Evolutionary conservation across 2,329 filamentous ascomycete genomes (phyloP), one percentile per base, ranked within the genome.

Genomic region (Monosporascus sp.): DNA sequence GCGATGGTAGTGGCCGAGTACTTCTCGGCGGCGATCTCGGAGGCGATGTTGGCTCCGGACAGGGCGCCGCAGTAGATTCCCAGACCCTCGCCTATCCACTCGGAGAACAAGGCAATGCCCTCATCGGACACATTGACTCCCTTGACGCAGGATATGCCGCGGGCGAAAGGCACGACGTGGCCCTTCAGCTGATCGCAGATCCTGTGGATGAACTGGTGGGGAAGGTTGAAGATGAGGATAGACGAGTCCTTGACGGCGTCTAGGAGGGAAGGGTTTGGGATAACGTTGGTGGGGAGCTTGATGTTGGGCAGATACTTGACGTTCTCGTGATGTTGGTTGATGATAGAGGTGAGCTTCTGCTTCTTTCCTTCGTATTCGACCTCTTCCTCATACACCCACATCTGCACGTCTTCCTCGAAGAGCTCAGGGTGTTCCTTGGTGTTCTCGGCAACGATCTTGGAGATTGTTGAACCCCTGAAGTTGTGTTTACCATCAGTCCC

Each of bases 361-460:
- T 87, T 83, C 58, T 83, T 78, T 58, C 83, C 80, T 65, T 81
- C 80, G 38, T 81, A 77, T 51, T 82, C 81, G 59, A 96, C 86
- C 24, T 96, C 83, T 72, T 99, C 94, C 74, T 99, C 94, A 69
- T 85, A 97, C 66, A 99, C 95, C 94, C 94, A 99, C 94, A 99
- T 97, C 74, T 96, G 90, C 50, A 99, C 91, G 57, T 90, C 79
- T 69, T 87, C 77, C 67, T 97, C 89, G 69, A 97, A 99, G 45
- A 97, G 68, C 31, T 90, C 81, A 9, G 85, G 80, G 73, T 96
- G 79, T 59, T 81, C 85, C 57, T 81, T 83, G 38, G 90, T 88
- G 75, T 96, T 99, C 73, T 99, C 93, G 62, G 92, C 92, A 50
- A 97, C 83, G 57, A 99, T 95, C 76, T 99, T 99, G 70, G 92